Evolutionary conservation across 768 basidiomycete species (phyloP).

Genomic region (Gloeostereum incarnatum): DNA sequence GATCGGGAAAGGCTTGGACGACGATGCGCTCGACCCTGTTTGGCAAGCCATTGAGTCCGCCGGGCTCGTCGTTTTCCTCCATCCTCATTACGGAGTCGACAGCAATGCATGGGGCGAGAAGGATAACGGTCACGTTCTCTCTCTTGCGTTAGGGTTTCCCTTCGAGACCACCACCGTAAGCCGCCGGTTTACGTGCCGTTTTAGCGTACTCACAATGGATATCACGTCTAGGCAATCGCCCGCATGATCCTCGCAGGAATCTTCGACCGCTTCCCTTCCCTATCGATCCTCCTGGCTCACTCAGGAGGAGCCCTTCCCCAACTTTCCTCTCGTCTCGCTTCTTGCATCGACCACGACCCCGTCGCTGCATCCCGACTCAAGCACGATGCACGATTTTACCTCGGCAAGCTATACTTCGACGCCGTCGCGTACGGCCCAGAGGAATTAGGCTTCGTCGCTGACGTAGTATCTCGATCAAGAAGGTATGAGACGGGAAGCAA

Average conservation of each 20-base stretch:
- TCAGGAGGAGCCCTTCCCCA: conserved; percentile 81
- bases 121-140: conserved; percentile 81
- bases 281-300: conserved; percentile 77
- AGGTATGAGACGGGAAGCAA: conserved; percentile 28
- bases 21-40: conserved; percentile 66
- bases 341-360: conserved; percentile 83
- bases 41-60: conserved; percentile 68
- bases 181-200: too few relatives aligned
- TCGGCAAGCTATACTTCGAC: conserved; percentile 74
- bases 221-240: conserved; percentile 53
- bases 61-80: conserved; percentile 71
- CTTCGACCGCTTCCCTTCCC: conserved; percentile 67
- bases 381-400: conserved; percentile 79
- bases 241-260: conserved; percentile 76
- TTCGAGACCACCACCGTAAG: conserved; percentile 84
- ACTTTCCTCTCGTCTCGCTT: conserved; percentile 76
- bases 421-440: conserved; percentile 87
- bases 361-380: conserved; percentile 62
- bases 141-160: conserved; percentile 81
- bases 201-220: neutral
- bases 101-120: conserved; percentile 64
- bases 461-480: conserved; percentile 53
- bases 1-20: conserved; percentile 74
- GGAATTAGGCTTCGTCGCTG: conserved; percentile 71
- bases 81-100: conserved; percentile 82